These are phyloP conservation scores for Botrytis elliptica DNA, from an alignment of 2,329 filamentous ascomycete species.

Conservation along the genomic window DNA sequence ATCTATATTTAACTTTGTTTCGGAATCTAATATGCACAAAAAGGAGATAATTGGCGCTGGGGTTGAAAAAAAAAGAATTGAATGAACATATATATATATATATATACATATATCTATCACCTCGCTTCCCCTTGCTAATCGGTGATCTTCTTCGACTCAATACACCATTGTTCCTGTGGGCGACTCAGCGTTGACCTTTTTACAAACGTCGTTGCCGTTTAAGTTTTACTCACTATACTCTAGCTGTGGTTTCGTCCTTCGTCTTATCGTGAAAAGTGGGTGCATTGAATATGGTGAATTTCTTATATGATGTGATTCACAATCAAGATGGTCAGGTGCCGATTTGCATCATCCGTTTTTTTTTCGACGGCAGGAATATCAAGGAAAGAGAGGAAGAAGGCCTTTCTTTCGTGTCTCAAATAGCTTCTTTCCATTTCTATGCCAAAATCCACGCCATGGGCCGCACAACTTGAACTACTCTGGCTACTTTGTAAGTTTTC, in stretches of 20 bases:
- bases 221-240: background rate
- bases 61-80: background rate
- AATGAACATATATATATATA: background rate
- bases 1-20: background rate
- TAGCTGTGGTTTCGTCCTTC: background rate
- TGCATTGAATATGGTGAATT: slow-evolving; percentile 2
- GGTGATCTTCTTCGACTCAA: background rate
- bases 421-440: background rate
- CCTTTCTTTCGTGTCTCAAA: background rate
- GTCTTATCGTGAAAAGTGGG: background rate
- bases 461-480: background rate
- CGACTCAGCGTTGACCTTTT: background rate
- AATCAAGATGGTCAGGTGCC: background rate
- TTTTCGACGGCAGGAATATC: background rate
- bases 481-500: background rate
- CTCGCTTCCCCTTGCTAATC: background rate
- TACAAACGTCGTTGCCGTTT: too few relatives aligned
- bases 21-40: background rate
- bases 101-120: background rate
- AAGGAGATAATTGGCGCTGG: background rate
- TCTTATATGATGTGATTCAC: slow-evolving; percentile 12
- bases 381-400: background rate
- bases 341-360: background rate
- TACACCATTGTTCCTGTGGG: background rate
- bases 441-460: background rate